These are phyloP conservation scores for Elongisporangium undulatum DNA, from an alignment of 352 stramenopile species.

Conservation along the genomic window DNA sequence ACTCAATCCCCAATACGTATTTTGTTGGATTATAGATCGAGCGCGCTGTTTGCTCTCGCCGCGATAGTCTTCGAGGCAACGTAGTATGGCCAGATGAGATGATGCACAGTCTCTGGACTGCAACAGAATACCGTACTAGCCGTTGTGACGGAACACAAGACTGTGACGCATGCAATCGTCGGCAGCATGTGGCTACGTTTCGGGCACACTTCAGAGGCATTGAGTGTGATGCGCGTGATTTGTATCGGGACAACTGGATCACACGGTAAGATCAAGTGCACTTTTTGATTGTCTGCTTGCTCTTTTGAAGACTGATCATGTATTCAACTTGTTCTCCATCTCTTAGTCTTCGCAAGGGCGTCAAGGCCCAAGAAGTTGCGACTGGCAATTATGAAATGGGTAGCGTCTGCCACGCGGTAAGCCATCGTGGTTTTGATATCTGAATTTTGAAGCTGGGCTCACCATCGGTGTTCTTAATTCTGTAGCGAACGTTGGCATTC, in stretches of 20 bases:
- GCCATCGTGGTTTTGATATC: not conserved
- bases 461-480: slow-evolving; percentile 2
- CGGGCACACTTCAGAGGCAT: slow-evolving; percentile 55
- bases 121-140: slow-evolving; percentile 32
- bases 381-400: slow-evolving; percentile 57
- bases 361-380: slow-evolving; percentile 23
- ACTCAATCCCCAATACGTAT: slow-evolving; percentile 1
- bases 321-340: slow-evolving; percentile 3
- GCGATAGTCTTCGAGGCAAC: slow-evolving; percentile 59
- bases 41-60: slow-evolving; percentile 59
- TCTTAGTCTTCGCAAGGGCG: slow-evolving; percentile 36
- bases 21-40: slow-evolving; percentile 46
- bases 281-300: not conserved
- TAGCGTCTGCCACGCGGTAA: slow-evolving; percentile 76
- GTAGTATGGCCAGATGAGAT: slow-evolving; percentile 70
- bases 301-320: not conserved
- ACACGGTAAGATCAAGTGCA: slow-evolving; percentile 17
- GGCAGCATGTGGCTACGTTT: slow-evolving; percentile 56
- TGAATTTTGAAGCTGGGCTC: slow-evolving; percentile 1
- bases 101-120: slow-evolving; percentile 41
- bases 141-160: slow-evolving; percentile 27
- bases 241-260: slow-evolving; percentile 74
- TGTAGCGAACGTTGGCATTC: slow-evolving; percentile 64
- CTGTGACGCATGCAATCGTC: slow-evolving; percentile 75
- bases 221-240: slow-evolving; percentile 48